A percentile compares a stretch with the other conserved stretches of the same genome.
phyloP scores from a whole-genome alignment of 1,284 basidiomycete genomes.

The Exsudoporus floridanus region DNA sequence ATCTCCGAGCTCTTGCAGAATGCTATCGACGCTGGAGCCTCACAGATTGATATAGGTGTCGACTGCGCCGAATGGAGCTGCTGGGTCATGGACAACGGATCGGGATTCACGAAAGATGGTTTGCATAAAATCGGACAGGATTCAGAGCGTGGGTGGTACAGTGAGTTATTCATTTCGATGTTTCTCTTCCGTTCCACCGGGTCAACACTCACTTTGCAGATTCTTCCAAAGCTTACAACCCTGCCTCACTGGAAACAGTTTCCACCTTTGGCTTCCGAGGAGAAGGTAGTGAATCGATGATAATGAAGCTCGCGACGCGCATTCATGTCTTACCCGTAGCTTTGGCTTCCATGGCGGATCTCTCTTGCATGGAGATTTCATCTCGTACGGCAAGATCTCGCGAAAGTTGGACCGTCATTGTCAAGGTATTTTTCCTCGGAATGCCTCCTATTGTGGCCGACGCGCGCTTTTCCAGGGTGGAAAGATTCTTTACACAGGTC shows the following conservation, averaged over 20 bases:
- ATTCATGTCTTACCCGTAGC: conserved; percentile 45
- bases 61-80: conserved; percentile 72
- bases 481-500: conserved; percentile 65
- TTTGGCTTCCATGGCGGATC: conserved; percentile 77
- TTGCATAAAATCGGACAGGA: conserved; percentile 55
- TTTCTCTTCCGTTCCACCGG: not conserved
- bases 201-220: conserved; percentile 38
- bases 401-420: conserved; percentile 69
- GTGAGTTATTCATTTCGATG: conserved; percentile 42
- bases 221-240: conserved; percentile 69
- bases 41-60: conserved; percentile 61
- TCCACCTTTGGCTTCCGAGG: conserved; percentile 85
- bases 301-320: conserved; percentile 5
- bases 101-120: conserved; percentile 64
- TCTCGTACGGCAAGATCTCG: conserved; percentile 60
- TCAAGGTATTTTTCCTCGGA: conserved; percentile 57
- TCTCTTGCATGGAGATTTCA: conserved; percentile 74
- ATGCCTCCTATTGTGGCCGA: conserved; percentile 1
- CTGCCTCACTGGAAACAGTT: conserved; percentile 48
- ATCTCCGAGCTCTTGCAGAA: conserved; percentile 86
- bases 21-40: conserved; percentile 69
- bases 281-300: conserved; percentile 59
- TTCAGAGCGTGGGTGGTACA: conserved; percentile 58
- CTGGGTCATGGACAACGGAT: conserved; percentile 82
- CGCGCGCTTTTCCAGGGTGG: conserved; percentile 49